Conservation (phyloP, 768 basidiomycete genomes). For the Boletus pseudopeckii region DNA sequence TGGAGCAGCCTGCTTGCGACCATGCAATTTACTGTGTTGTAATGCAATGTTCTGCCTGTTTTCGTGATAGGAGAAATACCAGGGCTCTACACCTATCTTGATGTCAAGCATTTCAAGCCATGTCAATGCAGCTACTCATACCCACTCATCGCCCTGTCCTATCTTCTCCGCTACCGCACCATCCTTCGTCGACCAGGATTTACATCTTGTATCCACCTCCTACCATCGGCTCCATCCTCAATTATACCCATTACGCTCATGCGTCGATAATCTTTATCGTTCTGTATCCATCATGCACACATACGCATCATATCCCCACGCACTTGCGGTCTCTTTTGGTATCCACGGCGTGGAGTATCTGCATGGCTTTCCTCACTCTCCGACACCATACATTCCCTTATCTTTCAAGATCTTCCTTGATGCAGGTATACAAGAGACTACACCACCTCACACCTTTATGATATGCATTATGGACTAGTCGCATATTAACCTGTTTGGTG, state of each 20-base stretch:
- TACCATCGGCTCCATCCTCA: constrained; percentile 11
- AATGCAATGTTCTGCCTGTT: constrained; percentile 27
- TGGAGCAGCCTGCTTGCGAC: constrained; percentile 20
- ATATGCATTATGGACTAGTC: constrained; percentile 29
- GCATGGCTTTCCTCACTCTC: constrained; percentile 9
- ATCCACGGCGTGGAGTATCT: constrained; percentile 14
- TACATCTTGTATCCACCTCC: constrained; percentile 20
- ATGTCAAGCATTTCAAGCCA: constrained; percentile 11
- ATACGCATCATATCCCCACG: constrained; percentile 27
- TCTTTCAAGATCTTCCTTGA: constrained; percentile 7
- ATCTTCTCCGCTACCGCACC: constrained; percentile 5
- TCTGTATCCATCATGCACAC: constrained; percentile 34
- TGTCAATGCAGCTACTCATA: background rate
- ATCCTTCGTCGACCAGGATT: constrained; percentile 12
- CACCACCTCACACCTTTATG: constrained; percentile 19
- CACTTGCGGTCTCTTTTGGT: constrained; percentile 18
- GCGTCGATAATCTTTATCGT: constrained; percentile 30
- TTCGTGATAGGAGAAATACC: constrained; percentile 31
- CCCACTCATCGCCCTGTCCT: background rate
- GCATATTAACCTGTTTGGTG: constrained; percentile 25
- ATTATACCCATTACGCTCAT: constrained; percentile 28
- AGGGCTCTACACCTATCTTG: constrained; percentile 19
- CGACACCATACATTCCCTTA: constrained; percentile 14
- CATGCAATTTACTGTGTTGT: constrained; percentile 27
- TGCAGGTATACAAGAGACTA: constrained; percentile 23